Evolutionary conservation across 306 rosid genomes (phyloP), one percentile per base, ranked within the genome.

Genomic region (Glycyrrhiza uralensis): DNA sequence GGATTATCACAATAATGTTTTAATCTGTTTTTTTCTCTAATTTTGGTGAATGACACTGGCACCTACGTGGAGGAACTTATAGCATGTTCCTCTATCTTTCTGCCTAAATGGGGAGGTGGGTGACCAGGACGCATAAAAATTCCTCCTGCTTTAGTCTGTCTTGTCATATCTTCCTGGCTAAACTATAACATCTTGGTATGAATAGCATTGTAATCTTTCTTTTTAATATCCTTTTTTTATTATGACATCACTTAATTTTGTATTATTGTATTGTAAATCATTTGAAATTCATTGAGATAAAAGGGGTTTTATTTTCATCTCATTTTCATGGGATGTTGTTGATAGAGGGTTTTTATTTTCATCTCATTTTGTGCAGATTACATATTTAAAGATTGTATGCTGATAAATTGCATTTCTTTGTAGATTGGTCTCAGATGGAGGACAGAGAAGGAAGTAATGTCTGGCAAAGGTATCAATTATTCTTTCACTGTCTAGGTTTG

Each of bases 361-460:
- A 69, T 23, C 51, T 50, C 14, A 15, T 41, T 50, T 45, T 38
- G 17, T 26, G 36, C 8, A 15, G 38, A 39, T 50, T 72, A 63
- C 75, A 77, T 32, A 66, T 58, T 46, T 54, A 17, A 63, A 13
- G 56, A 36, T 71, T 56, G 14, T 26, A 56, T 69, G 76, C 76
- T 76, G 24, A 76, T 75, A 59, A 38, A 41, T 59, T 61, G 74
- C 49, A 8, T 79, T 77, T 63, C 20, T 54, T 56, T 50, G 33
- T 79, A 93, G 97, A 87, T 93, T 91, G 98, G 98, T 62, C 90
- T 93, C 75, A 86, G 97, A 66, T 93, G 98, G 98, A 86, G 98
- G 82, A 86, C 88, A 28, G 96, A 93, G 78, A 91, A 91, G 83
- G 98, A 93, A 83, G 98, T 93, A 7, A 71, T 85, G 29, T 85